Evolutionary conservation across 305 asterid species (phyloP), one percentile per base, ranked within the genome.

Genomic region (Lippia alba): DNA sequence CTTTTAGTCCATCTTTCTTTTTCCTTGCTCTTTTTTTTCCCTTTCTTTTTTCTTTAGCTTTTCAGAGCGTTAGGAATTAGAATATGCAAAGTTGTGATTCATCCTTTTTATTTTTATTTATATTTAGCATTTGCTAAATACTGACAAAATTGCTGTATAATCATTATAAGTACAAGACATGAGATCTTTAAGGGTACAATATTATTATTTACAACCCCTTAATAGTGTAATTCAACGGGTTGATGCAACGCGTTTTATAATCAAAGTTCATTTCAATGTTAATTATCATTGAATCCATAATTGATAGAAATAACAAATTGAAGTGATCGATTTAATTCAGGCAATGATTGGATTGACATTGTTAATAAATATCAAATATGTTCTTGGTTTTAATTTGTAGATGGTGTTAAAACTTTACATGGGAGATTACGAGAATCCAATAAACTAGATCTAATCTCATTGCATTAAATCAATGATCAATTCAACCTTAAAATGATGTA

Each of bases 1-100:
- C 78, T 66, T 78, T 74, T 67, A 5, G 44, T 48, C 69, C 71
- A 55, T 61, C 64, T 67, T 61, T 79, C 70, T 63, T 61, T 75
- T 56, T 54, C 58, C 11, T 17, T 16, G n/a, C 67, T 62, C 56
- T 56, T 32, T 48, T 72, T 32, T 49, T 36, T 82, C 20, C 2
- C 8, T 54, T 51, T 61, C 56, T 70, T 19, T 14, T 3, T 41
- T 41, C 9, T 41, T 44, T 44, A 8, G 30, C 49, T 40, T 79
- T 75, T 18, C 66, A 63, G 74, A 74, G 56, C 51, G 41, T 34
- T 59, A 66, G 73, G 30, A 67, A 50, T 34, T 59, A 66, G 73
- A 40, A 67, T 67, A 79, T 55, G 30, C 80, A 50, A 72, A 72
- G 66, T 54, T 67, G 33, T 48, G 39, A 66, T 66, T 71, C 68